Evolutionary conservation across 2,329 filamentous ascomycete genomes (phyloP).

Genomic region (Mariannaea sp.): DNA sequence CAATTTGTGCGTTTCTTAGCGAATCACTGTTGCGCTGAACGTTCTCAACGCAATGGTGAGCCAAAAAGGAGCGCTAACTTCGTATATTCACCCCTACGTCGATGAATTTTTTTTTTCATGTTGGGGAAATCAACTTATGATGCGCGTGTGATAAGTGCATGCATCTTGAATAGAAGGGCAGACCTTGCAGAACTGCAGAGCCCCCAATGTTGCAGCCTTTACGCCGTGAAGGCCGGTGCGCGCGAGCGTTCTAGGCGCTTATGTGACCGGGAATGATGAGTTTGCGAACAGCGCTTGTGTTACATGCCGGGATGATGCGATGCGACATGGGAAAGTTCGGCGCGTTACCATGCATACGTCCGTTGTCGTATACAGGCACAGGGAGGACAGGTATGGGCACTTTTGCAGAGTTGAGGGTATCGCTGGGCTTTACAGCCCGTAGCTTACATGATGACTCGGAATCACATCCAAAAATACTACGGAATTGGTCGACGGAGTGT

Average conservation of each 20-base stretch:
- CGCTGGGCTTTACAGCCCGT: no score
- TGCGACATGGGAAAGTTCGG: no score
- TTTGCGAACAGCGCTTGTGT: background rate
- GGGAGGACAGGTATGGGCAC: no score
- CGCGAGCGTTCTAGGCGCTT: constrained; percentile 5
- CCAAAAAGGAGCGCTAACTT: background rate
- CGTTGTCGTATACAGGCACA: no score
- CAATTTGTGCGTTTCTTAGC: no score
- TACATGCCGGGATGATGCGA: background rate
- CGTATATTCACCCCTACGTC: background rate
- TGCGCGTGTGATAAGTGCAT: constrained; percentile 2
- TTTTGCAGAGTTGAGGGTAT: no score
- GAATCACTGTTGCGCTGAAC: no score
- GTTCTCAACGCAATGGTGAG: no score
- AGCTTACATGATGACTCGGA: no score
- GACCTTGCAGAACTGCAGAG: background rate
- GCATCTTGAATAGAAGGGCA: background rate
- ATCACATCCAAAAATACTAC: background rate
- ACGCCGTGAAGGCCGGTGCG: background rate
- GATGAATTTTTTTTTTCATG: background rate
- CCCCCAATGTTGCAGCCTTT: background rate
- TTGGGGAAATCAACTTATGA: no score
- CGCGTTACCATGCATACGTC: no score
- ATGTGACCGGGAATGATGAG: background rate
- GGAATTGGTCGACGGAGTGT: background rate